Evolutionary conservation across 2,329 filamentous ascomycete species (phyloP), one percentile per base, ranked within the genome.

Genomic region (Zymoseptoria ardabiliae): DNA sequence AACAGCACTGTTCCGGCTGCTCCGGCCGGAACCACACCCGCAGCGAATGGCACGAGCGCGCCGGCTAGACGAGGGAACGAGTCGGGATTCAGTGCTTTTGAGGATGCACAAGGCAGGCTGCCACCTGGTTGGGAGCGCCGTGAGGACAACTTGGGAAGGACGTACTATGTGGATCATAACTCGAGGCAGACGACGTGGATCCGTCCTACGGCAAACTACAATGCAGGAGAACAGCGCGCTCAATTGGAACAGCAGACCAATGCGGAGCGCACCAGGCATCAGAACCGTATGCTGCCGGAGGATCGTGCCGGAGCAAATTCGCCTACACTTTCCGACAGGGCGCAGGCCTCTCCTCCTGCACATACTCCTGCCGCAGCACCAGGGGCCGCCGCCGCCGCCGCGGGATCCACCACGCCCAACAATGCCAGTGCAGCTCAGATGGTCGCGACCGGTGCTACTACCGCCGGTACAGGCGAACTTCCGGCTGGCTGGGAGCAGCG

Each of bases 151-250:
- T 76, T 97, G 50, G 93, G 94, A 56, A 85, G 94, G 69, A 97
- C 93, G 21, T 99, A 99, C 73, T 99, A 97, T 73, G 94, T 99
- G 56, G 94, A 99, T 71, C 94, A 97, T 74, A 97, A 97, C 74
- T 96, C 92, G 6, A 83, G 94, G 69, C 93, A 94, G 58, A 99
- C 94, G 0, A 97, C 93, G 68, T 99, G 94, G 94, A 93, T 90
- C 68, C 82, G 94, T 61, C 94, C 94, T 7, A 89, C 90, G n/a
- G 82, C 83, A 48, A 86, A 86, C 61, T 88, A 87, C 69, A 92
- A 87, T 61, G 86, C 88, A 52, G 85, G 85, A 54, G 87, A 92
- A 63, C 85, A 89, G 68, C 85, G 91, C 61, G 87, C 81, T 64
- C 89, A 91, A 66, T 83, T 93, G 73, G 92, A 96, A 72, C 90